phyloP scores from a whole-genome alignment of 176 grass and related monocot species.

The Typha latifolia region DNA sequence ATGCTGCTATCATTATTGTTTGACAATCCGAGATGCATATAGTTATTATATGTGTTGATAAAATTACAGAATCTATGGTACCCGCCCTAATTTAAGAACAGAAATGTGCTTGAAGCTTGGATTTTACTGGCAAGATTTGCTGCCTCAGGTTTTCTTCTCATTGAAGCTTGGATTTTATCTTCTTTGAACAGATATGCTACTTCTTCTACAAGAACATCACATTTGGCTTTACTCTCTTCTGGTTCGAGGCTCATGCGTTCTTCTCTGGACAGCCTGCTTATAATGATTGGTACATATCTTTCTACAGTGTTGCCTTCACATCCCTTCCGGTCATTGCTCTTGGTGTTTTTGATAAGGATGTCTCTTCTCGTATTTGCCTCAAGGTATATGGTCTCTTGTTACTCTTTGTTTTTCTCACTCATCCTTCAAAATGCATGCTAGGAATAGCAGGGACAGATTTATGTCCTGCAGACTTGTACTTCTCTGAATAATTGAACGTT shows the following conservation, averaged over 20 bases:
- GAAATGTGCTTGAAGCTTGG: not conserved
- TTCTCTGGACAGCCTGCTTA: constrained; percentile 61
- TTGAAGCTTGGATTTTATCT: not conserved
- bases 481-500: not conserved
- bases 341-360: constrained; percentile 85
- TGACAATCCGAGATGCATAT: too few relatives aligned
- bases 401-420: not conserved
- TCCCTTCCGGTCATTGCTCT: constrained; percentile 75
- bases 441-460: not conserved
- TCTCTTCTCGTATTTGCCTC: constrained; percentile 68
- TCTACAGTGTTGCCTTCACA: constrained; percentile 71
- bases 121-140: not conserved
- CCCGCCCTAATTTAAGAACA: too few relatives aligned
- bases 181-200: constrained; percentile 66
- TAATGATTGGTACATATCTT: constrained; percentile 61
- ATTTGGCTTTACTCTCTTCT: constrained; percentile 78
- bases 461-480: not conserved
- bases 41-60: too few relatives aligned
- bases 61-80: too few relatives aligned
- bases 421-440: not conserved
- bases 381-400: constrained; percentile 31
- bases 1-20: too few relatives aligned
- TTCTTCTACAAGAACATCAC: constrained; percentile 97
- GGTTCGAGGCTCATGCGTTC: constrained; percentile 54
- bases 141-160: not conserved